phyloP scores from a whole-genome alignment of 1,139 yeast genomes.

The Candida tetrigidarum region DNA sequence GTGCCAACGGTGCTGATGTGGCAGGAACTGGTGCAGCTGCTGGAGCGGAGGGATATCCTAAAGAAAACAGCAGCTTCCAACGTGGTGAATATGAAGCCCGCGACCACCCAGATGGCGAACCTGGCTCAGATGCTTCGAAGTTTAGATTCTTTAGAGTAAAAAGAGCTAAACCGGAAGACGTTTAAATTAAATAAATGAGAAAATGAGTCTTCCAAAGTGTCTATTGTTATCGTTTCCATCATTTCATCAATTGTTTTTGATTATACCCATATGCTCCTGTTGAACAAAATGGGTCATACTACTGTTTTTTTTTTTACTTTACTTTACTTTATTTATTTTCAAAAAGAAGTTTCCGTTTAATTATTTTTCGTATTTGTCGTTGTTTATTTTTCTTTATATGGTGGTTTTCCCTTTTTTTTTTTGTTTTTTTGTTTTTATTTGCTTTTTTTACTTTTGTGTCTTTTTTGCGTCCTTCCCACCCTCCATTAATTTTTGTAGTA shows the following conservation, averaged over 20 bases:
- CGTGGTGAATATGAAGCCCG: constrained; percentile 2
- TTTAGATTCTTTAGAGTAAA: constrained; percentile 21
- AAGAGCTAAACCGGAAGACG: constrained; percentile 17
- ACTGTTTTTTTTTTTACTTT: not conserved
- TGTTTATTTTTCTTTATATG: not conserved
- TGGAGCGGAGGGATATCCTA: constrained; percentile 10
- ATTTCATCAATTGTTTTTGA: not conserved
- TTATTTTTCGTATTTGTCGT: not conserved
- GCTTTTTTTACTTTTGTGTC: not conserved
- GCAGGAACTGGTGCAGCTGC: constrained; percentile 6
- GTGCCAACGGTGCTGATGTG: constrained; percentile 1
- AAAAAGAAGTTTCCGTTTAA: not conserved
- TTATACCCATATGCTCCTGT: not conserved
- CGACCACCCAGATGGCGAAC: constrained; percentile 1
- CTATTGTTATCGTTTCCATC: no score
- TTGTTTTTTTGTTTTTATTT: not conserved
- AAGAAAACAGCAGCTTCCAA: constrained; percentile 6
- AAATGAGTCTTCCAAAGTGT: not conserved
- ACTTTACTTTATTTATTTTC: not conserved
- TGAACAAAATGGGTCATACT: not conserved
- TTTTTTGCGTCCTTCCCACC: not conserved
- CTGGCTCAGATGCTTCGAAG: constrained; percentile 17
- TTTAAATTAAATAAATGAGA: constrained; percentile 4
- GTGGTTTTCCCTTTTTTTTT: not conserved
- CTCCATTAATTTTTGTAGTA: not conserved